Evolutionary conservation across 768 basidiomycete genomes (phyloP), one percentile per base, ranked within the genome.

Genomic region (Hygrocybe coccinea): DNA sequence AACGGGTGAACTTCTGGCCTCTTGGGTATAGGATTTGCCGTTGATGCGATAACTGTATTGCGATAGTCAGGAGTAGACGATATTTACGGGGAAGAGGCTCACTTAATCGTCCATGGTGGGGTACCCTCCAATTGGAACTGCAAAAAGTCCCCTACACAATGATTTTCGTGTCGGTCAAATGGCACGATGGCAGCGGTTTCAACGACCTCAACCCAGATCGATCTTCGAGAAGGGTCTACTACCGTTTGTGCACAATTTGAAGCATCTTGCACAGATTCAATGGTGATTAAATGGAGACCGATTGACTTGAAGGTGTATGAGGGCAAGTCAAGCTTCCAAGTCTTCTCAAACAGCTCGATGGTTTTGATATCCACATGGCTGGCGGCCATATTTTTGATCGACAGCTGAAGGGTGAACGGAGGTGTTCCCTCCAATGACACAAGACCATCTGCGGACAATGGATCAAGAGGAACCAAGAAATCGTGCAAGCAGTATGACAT

Each of bases 81-180:
- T 24, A n/a, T 34, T 22, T 25, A 57, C 46, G 25, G 24, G 56
- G 34, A 39, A 22, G 34, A 35, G 52, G 67, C 83, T 43, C 62
- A 91, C 88, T 85, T 85, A 51, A 97, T 82, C 3, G 82, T 86
- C 93, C 94, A 98, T 3, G 95, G 93, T 14, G 94, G 88, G 33
- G 83, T 89, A 43, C 97, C 97, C 69, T 97, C 92, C 14, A 99
- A 76, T 65, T 95, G 86, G 78, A 97, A 98, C 59, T 91, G 91
- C 8, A 89, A 78, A 25, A 84, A 77, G 57, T 97, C 93, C 8
- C 95, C 95, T 1, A 91, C 87, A 70, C 97, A 99, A 58, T 89
- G 85, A 64, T 98, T 86, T 61, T 78, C 78, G 55, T 83, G 79
- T 55, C 85, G 75, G 62, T 89, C 87, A 61, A 93, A 82, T 5